Conservation (phyloP, 495 filamentous ascomycete species). For the Annulohypoxylon stygium region DNA sequence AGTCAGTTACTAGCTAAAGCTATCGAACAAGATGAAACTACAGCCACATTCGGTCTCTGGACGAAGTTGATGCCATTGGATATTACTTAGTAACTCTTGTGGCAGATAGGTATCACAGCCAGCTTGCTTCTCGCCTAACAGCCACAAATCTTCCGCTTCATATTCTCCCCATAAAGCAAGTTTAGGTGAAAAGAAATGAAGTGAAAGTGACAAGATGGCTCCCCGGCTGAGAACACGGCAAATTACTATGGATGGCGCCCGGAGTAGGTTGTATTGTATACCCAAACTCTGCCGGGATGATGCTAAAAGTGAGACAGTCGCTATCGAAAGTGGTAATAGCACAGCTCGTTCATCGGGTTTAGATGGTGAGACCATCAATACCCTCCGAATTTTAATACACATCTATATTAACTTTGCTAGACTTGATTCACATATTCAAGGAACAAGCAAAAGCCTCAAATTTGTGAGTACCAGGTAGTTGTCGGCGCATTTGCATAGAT, state of each 20-base stretch:
- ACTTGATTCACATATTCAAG: constrained; percentile 72
- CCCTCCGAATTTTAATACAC: constrained; percentile 17
- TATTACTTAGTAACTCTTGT: neutral
- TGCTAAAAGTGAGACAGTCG: constrained; percentile 44
- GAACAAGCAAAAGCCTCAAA: constrained; percentile 69
- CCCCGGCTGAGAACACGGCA: constrained; percentile 37
- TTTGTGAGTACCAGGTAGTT: constrained; percentile 60
- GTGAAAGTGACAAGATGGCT: constrained; percentile 32
- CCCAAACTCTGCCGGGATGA: neutral
- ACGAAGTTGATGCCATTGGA: constrained; percentile 9
- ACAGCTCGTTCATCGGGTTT: constrained; percentile 49
- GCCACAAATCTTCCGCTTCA: neutral
- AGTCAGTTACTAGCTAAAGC: neutral
- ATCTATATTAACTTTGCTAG: constrained; percentile 31
- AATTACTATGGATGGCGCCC: constrained; percentile 44
- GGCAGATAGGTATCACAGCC: neutral
- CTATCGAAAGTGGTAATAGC: constrained; percentile 46
- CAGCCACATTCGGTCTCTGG: neutral
- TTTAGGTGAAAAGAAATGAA: constrained; percentile 8
- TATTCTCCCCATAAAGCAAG: neutral
- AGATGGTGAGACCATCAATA: constrained; percentile 48
- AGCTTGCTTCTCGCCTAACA: neutral
- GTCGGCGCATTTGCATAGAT: neutral
- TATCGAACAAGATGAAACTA: constrained; percentile 11
- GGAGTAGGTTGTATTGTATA: constrained; percentile 33